Evolutionary conservation across 176 grass and related monocot genomes (phyloP), one percentile per base, ranked within the genome.

Genomic region (Typha latifolia): DNA sequence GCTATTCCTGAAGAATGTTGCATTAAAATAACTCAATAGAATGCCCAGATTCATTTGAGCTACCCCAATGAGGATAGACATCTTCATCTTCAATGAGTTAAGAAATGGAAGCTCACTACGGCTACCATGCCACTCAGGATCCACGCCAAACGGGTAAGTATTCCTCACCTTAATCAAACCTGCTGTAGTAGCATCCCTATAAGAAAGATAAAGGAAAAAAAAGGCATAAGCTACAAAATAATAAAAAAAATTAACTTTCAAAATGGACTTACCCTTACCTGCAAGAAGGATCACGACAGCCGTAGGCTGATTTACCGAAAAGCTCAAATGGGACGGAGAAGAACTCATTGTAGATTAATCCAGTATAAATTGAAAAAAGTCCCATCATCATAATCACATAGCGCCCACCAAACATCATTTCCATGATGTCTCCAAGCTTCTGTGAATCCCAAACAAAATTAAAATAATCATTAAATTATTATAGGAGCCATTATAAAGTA

Each of bases 21-120:
- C 94, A 75, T 99, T 93, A 37, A 93, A 99, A 75, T 93, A 99
- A 84, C 94, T 99, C 53, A 99, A 75, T 26, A 85, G 13, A 67
- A 99, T 87, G 61, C 94, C 94, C 66, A 99, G 85, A 76, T 97
- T 92, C 94, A 97, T 97, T 86, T 97, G 94, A 62, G 94, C 70
- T 50, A 93, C 89, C 27, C 94, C 94, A 76, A 99, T 29, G 81
- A 99, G 81, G 69, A 99, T 93, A 26, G 94, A 99, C 94, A 90
- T 99, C 85, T 99, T 99, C 89, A 99, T 97, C 79, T 97, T 97
- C 59, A 99, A 49, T 59, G 94, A 99, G 65, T 93, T 90, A 4
- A 99, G 82, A 77, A 99, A 99, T 0, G 81, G 94, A 48, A 99
- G 80, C 79, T 99, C 89, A 1, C 86, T 93, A 11, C 83, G 80